Conservation (phyloP, 805 yeast genomes). For the Wickerhamiella vanderwaltii region DNA sequence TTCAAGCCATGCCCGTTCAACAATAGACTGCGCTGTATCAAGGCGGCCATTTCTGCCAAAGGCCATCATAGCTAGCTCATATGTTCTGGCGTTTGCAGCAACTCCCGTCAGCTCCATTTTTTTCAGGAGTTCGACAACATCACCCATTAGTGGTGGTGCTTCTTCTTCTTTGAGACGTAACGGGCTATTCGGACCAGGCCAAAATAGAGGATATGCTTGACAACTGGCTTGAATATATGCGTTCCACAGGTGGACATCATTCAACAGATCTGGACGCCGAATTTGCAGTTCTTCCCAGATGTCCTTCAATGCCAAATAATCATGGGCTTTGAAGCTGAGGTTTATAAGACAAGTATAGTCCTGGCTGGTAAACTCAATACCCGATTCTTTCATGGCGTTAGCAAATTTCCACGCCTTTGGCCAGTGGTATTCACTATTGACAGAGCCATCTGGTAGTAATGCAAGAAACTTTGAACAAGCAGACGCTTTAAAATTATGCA, state of each 20-base stretch:
- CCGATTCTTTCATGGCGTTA: constrained; percentile 16
- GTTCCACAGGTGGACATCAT: constrained; percentile 26
- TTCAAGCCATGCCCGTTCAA: constrained; percentile 24
- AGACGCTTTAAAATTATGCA: constrained; percentile 11
- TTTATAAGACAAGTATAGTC: constrained; percentile 23
- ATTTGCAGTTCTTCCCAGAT: constrained; percentile 23
- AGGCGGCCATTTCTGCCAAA: constrained; percentile 24
- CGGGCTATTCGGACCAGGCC: constrained; percentile 16
- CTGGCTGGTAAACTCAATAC: constrained; percentile 15
- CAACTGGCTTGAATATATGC: constrained; percentile 26
- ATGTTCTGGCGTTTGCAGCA: constrained; percentile 24
- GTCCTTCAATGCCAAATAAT: constrained; percentile 16
- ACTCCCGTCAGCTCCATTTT: constrained; percentile 24
- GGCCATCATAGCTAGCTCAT: constrained; percentile 25
- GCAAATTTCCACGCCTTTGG: constrained; percentile 19
- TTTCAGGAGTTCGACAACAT: constrained; percentile 20
- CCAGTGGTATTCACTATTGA: constrained; percentile 17
- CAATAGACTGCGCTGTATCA: constrained; percentile 17
- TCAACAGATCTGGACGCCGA: constrained; percentile 12
- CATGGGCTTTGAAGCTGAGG: constrained; percentile 22
- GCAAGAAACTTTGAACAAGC: constrained; percentile 6
- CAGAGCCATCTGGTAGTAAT: constrained; percentile 18
- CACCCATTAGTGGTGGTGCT: constrained; percentile 16
- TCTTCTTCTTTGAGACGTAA: constrained; percentile 4
- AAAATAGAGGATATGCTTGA: constrained; percentile 23